Conservation (phyloP, 305 asterid species). For the Rubia tinctorum region DNA sequence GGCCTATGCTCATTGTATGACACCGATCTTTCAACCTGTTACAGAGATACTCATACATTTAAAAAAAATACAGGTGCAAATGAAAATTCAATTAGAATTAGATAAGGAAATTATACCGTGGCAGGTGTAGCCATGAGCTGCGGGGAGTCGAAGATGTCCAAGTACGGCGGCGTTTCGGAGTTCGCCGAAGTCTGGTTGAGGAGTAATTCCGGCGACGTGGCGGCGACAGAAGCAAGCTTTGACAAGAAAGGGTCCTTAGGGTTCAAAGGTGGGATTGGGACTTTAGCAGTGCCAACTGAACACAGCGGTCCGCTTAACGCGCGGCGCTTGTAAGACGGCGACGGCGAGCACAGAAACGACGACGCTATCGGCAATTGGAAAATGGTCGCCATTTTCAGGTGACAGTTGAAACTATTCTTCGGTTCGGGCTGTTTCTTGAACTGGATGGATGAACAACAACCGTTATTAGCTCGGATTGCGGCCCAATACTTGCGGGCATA, state of each 20-base stretch:
- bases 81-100: neutral
- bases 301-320: constrained; percentile 20
- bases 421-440: neutral
- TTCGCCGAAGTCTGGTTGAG: constrained; percentile 40
- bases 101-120: neutral
- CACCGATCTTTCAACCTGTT: constrained; percentile 77
- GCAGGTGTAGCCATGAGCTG: constrained; percentile 87
- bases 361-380: constrained; percentile 63
- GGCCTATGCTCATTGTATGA: constrained; percentile 69
- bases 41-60: neutral
- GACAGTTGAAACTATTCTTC: neutral
- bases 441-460: constrained; percentile 4
- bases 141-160: constrained; percentile 70
- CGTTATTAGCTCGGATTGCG: neutral
- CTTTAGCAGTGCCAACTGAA: constrained; percentile 25
- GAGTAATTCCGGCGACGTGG: constrained; percentile 57
- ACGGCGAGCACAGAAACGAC: constrained; percentile 43
- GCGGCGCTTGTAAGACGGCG: constrained; percentile 42
- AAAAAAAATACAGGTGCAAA: neutral
- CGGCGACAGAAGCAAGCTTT: constrained; percentile 74
- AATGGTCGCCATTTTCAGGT: constrained; percentile 45
- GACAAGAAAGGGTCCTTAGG: constrained; percentile 78
- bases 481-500: neutral
- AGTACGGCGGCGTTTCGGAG: constrained; percentile 57
- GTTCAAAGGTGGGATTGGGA: constrained; percentile 74